Conservation (phyloP, 192 early-diverging fungal species). For the Backusella westeae region DNA sequence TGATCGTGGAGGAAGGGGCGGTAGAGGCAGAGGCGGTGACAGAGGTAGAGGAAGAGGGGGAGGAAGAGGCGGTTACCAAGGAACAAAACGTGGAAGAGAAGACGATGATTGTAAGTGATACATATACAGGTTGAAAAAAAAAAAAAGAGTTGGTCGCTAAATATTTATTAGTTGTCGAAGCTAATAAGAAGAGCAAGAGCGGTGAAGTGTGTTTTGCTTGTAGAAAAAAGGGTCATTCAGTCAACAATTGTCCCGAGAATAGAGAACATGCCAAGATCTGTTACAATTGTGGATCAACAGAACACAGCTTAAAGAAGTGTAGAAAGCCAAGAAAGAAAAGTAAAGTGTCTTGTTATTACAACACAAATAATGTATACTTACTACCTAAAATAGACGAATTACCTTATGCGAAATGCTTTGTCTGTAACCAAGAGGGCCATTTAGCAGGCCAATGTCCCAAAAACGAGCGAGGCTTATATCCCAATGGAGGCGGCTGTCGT, state of each 20-base stretch:
- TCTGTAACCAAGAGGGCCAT: slow-evolving; percentile 85
- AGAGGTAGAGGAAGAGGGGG: background rate
- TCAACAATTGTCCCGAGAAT: slow-evolving; percentile 76
- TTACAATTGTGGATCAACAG: slow-evolving; percentile 85
- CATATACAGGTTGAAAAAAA: background rate
- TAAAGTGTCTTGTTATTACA: background rate
- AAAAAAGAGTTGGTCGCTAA: too few relatives aligned
- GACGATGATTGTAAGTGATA: background rate
- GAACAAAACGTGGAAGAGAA: background rate
- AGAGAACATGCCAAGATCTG: slow-evolving; percentile 60
- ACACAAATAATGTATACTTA: too few relatives aligned
- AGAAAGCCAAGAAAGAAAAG: slow-evolving; percentile 50
- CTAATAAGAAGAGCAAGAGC: background rate
- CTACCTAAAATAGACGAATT: slow-evolving; percentile 40
- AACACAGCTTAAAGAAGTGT: slow-evolving; percentile 83
- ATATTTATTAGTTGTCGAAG: background rate
- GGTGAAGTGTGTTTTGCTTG: slow-evolving; percentile 81
- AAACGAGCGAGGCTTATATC: slow-evolving; percentile 88
- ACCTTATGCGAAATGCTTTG: slow-evolving; percentile 84
- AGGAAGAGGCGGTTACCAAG: background rate
- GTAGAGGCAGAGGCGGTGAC: background rate
- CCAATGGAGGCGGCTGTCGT: slow-evolving; percentile 86
- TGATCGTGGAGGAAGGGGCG: background rate
- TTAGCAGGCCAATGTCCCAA: slow-evolving; percentile 78
- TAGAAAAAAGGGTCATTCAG: slow-evolving; percentile 78